Evolutionary conservation across 805 yeast species (phyloP).

Genomic region (Brettanomyces custersianus): DNA sequence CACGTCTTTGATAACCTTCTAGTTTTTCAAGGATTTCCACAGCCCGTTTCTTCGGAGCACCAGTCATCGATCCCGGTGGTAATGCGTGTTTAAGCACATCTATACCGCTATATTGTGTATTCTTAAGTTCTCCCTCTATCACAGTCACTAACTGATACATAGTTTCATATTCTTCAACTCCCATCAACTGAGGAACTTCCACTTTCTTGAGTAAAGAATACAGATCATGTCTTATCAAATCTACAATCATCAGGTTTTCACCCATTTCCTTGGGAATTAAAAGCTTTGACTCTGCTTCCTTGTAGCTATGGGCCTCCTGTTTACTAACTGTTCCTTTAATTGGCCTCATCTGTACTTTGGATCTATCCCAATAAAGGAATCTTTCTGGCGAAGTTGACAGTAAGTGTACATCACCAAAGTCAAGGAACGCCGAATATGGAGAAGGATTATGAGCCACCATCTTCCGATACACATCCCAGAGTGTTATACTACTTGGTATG

Average conservation of each 20-base stretch:
- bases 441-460: conserved; percentile 75
- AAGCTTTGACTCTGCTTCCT: conserved; percentile 53
- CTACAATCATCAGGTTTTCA: conserved; percentile 95
- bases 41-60: conserved; percentile 93
- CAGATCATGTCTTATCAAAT: conserved; percentile 86
- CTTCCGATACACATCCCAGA: conserved; percentile 78
- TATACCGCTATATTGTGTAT: conserved; percentile 46
- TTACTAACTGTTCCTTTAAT: conserved; percentile 93
- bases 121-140: conserved; percentile 52
- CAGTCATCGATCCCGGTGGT: conserved; percentile 99
- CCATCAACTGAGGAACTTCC: conserved; percentile 70
- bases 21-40: conserved; percentile 67
- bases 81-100: conserved; percentile 71
- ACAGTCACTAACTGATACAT: conserved; percentile 90
- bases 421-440: conserved; percentile 79
- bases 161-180: conserved; percentile 84
- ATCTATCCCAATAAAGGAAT: conserved; percentile 68
- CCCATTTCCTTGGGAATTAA: conserved; percentile 89
- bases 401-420: conserved; percentile 54
- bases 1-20: conserved; percentile 55
- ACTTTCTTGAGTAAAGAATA: conserved; percentile 60
- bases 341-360: conserved; percentile 74
- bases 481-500: conserved; percentile 35
- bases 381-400: conserved; percentile 93
- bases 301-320: conserved; percentile 40